Conservation (phyloP, 2,329 filamentous ascomycete species). For the Penicillium sp. region DNA sequence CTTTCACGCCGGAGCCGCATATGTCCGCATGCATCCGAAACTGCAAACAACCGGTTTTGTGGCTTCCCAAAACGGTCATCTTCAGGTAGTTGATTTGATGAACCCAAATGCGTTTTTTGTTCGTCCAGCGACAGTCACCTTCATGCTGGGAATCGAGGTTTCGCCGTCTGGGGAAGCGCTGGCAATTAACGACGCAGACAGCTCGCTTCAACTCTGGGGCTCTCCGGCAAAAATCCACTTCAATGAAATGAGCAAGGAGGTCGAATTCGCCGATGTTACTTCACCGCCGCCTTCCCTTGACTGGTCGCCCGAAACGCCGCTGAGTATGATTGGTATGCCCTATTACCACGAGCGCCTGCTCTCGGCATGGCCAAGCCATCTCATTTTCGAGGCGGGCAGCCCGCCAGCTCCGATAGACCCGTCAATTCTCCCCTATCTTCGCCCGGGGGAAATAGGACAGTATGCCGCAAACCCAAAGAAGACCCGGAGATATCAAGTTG, state of each 20-base stretch:
- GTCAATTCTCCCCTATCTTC: conserved; percentile 70
- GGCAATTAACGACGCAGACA: conserved; percentile 78
- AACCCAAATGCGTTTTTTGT: conserved; percentile 88
- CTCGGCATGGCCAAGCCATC: conserved; percentile 86
- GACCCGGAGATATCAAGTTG: conserved; percentile 78
- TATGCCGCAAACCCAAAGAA: conserved; percentile 79
- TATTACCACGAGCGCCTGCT: conserved; percentile 88
- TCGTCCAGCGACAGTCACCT: conserved; percentile 78
- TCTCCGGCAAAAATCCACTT: conserved; percentile 85
- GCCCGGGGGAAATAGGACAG: conserved; percentile 73
- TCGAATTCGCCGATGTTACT: conserved; percentile 74
- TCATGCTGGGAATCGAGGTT: conserved; percentile 80
- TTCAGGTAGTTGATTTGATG: conserved; percentile 95
- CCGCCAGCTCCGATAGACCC: conserved; percentile 77
- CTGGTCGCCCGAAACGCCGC: conserved; percentile 74
- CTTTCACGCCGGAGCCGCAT: conserved; percentile 88
- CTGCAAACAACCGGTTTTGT: conserved; percentile 96
- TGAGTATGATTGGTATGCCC: conserved; percentile 88
- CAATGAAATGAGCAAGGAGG: conserved; percentile 77
- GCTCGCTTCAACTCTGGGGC: conserved; percentile 83
- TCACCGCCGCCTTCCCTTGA: conserved; percentile 68
- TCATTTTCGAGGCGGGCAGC: conserved; percentile 83
- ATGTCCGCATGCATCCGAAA: conserved; percentile 94
- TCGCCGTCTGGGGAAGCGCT: conserved; percentile 87
- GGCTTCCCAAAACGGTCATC: conserved; percentile 86